phyloP scores from a whole-genome alignment of 108 stramenopile genomes.

The Skeletonema menzelii region DNA sequence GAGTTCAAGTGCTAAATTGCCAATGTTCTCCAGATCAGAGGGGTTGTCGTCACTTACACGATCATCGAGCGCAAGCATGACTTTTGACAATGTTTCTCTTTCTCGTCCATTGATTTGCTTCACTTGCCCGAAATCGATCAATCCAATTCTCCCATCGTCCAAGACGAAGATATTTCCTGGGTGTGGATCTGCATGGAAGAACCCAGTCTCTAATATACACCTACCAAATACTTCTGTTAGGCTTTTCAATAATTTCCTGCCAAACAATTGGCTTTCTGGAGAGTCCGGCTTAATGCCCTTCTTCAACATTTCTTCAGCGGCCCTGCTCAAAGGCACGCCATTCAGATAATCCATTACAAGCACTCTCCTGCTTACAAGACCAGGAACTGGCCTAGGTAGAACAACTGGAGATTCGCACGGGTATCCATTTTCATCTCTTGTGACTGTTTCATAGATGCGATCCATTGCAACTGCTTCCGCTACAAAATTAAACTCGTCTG shows the following conservation, averaged over 20 bases:
- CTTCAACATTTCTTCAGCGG: constrained; percentile 87
- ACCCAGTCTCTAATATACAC: constrained; percentile 91
- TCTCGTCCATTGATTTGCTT: constrained; percentile 84
- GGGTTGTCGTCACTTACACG: constrained; percentile 67
- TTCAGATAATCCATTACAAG: constrained; percentile 94
- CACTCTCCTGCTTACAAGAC: constrained; percentile 83
- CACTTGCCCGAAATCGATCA: constrained; percentile 96
- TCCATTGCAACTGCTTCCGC: constrained; percentile 97
- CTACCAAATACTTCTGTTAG: constrained; percentile 92
- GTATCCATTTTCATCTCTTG: constrained; percentile 52
- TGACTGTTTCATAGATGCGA: constrained; percentile 75
- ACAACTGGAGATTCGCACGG: constrained; percentile 76
- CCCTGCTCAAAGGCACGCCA: constrained; percentile 87
- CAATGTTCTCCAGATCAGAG: constrained; percentile 71
- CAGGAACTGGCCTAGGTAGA: constrained; percentile 85
- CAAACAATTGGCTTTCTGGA: constrained; percentile 92
- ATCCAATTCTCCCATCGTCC: constrained; percentile 86
- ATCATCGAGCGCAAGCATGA: constrained; percentile 88
- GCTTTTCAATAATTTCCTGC: constrained; percentile 68
- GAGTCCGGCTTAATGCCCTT: constrained; percentile 81
- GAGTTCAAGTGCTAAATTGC: constrained; percentile 79
- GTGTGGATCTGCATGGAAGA: constrained; percentile 90
- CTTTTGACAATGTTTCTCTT: constrained; percentile 83
- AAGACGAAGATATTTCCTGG: constrained; percentile 94
- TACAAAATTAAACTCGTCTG: constrained; percentile 94